Evolutionary conservation across 805 yeast genomes (phyloP), one percentile per base, ranked within the genome.

Genomic region (Wickerhamiella azyma): DNA sequence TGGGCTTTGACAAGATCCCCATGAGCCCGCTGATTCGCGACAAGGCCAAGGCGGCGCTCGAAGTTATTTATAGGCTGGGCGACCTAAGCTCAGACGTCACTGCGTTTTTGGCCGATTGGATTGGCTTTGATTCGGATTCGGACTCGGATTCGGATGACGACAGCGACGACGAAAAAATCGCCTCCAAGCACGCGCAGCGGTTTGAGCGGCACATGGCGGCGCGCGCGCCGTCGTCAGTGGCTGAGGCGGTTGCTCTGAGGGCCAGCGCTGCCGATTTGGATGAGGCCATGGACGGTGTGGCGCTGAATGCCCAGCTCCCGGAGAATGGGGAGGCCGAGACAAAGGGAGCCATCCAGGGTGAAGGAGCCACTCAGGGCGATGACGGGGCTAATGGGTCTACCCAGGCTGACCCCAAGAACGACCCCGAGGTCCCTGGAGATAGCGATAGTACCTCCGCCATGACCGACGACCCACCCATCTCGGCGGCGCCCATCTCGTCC

Each of bases 1-100:
- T 43, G 2, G 48, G 50, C 2, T 37, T 48, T 17, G 50, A 48
- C 26, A 45, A 37, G 16, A 32, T 48, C 26, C 50, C 50, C 26
- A 30, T 48, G 43, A 41, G 19, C 26, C 39, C 41, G 2, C 37
- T 35, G 11, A 41, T 48, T 8, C 37, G 47, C 7, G 41, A 26
- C 36, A 41, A 43, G 29, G 50, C 47, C 14, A 45, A 44, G 18
- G 38, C 40, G 9, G 50, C 45, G 2, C 43, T 48, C 6, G 44
- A 41, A 21, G 43, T 48, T 13, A 26, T 40, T 10, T 48, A 48
- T 14, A 42, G 50, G 32, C 38, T 48, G 18, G 50, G 50, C 13
- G 50, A 48, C 19, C 39, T 48, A 5, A 36, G 48, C 6, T 24
- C 16, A 5, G 50, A 48, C 19, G 45, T 44, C 8, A 37, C 41